Evolutionary conservation across 2,329 filamentous ascomycete species (phyloP), one percentile per base, ranked within the genome.

Genomic region (Fusarium albosuccineum): DNA sequence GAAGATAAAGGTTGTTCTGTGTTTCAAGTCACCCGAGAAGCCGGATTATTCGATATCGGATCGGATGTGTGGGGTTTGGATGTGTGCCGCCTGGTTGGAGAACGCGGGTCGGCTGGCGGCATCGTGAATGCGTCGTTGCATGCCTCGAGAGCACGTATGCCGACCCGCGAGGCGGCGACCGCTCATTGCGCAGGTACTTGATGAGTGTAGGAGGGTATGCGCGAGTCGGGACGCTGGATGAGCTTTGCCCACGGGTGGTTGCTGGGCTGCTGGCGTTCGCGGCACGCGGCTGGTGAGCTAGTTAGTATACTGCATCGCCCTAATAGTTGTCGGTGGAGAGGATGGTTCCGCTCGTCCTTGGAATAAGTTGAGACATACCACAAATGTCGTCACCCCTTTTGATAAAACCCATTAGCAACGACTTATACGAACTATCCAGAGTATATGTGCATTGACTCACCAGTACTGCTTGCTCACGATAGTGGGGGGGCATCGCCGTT

Each of bases 401-500:
- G 53, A 37, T 59, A 48, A 37, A 57, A 22, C 22, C 7, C 34
- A 68, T 79, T 64, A 77, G 76, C 57, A 54, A 56, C 33, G 36
- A 59, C 16, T 51, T 39, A 46, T 62, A 39, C n/a, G 42, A 33
- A 17, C 42, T 49, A 44, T 14, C 36, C 46, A 9, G 37, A 34
- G 49, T 30, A 41, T 29, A 33, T 40, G n/a, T 36, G 44, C 22
- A 55, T 51, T 68, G 40, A 76, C 78, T 74, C 62, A 82, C 80
- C 81, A 81, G 71, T 82, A 82, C 66, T 82, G 80, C 60, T 81
- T 82, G 75, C 81, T 82, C 39, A 82, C 80, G 40, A 82, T 79
- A 6, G 73, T 80, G 8, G 80, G 80, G 34, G 78, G 77, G 62
- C 81, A 82, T 64, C 81, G 76, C 61, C 78, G 77, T 64, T 80